Conservation (phyloP, 2,329 filamentous ascomycete genomes). For the Amauroascus verrucosus region DNA sequence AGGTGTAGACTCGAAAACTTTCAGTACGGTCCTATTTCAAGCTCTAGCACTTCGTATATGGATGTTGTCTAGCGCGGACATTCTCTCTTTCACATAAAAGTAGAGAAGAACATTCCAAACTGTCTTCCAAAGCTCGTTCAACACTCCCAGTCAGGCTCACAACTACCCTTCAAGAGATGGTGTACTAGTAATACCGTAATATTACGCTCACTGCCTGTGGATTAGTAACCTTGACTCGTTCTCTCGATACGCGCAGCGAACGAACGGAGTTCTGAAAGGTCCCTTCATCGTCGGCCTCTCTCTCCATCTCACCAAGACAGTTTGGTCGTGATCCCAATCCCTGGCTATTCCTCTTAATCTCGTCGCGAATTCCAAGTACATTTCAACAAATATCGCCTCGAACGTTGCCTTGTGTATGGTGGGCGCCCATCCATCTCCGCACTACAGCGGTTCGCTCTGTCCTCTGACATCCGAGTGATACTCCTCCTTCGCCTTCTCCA, state of each 20-base stretch:
- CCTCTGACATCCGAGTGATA: background rate
- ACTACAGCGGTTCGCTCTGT: slow-evolving; percentile 7
- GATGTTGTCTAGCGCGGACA: too few relatives aligned
- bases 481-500: slow-evolving; percentile 4
- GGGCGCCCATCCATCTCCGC: slow-evolving; percentile 1
- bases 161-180: background rate
- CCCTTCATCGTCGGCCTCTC: slow-evolving; percentile 5
- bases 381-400: background rate
- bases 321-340: slow-evolving; percentile 4
- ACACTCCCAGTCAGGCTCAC: background rate
- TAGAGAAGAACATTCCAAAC: background rate
- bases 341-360: background rate
- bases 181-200: slow-evolving; percentile 9
- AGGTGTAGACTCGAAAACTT: too few relatives aligned
- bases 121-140: background rate
- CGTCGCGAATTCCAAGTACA: background rate
- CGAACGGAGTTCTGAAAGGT: background rate
- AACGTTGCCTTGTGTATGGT: slow-evolving; percentile 3
- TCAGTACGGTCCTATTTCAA: too few relatives aligned
- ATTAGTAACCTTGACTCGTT: slow-evolving; percentile 6
- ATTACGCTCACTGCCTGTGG: background rate
- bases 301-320: background rate
- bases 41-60: too few relatives aligned
- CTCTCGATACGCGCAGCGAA: slow-evolving; percentile 8
- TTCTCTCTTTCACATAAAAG: too few relatives aligned